Evolutionary conservation across 1,284 basidiomycete species (phyloP), one percentile per base, ranked within the genome.

Genomic region (Cerioporus squamosus): DNA sequence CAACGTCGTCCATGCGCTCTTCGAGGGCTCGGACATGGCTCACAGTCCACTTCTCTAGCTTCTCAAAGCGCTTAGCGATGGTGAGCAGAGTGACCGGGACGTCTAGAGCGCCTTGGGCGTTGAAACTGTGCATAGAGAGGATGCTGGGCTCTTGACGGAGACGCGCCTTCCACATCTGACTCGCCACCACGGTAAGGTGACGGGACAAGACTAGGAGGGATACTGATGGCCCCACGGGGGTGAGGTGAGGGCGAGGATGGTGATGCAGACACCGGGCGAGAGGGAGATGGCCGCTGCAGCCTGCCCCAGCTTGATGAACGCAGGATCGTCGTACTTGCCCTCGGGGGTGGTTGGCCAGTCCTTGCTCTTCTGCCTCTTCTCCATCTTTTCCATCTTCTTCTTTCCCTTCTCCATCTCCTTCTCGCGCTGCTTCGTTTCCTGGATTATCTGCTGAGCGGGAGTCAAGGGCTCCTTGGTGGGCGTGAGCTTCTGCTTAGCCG

Each of bases 1-100:
- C 90, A 20, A 93, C 91, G 55, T 93, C 91, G 61, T 87, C 84
- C 90, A 93, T 93, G 31, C 90, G 82, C 23, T 93, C 91, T 66
- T 93, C 90, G 15, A 93, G 74, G 0, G 91, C 90, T 50, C 91
- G 86, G 2, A 91, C 90, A 65, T 93, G 90, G 5, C 87, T 84
- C 0, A 93, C 89, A 0, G 89, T 87, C 90, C 90, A 93, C 62
- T 87, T 87, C 69, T 93, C 90, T 17, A 93, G 80, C 68, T 93
- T 93, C 71, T 93, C 91, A 59, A 93, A 93, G 8, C 88, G 81
- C 57, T 82, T 82, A 8, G 86, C 86, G 43, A 90, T 83, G 10
- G 81, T 82, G 17, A 93, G 74, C 2, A 93, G 74, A 0, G 91
- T 92, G 2, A 81, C 84, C 14, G 86, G 81, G 8, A 91, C 75